A percentile compares a stretch with the other conserved stretches of the same genome.
These are phyloP conservation scores for Fonsecaea monophora DNA, from an alignment of 2,329 filamentous ascomycete genomes.

Conservation along the genomic window DNA sequence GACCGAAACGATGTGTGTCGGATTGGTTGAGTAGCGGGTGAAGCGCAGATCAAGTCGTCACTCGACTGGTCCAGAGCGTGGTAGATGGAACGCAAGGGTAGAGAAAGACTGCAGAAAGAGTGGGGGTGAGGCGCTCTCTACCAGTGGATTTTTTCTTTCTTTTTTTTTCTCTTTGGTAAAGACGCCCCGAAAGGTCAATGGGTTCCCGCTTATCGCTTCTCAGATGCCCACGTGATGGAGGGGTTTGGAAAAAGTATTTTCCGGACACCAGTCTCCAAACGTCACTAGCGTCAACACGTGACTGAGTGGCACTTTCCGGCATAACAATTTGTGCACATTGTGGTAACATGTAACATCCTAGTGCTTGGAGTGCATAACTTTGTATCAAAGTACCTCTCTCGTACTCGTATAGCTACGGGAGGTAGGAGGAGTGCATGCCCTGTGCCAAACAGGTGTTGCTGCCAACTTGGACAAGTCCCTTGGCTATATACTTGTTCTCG, in stretches of 20 bases:
- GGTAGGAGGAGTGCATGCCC: not conserved
- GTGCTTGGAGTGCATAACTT: not conserved
- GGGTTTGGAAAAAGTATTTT: not conserved
- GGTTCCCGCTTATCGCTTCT: not conserved
- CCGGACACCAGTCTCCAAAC: not conserved
- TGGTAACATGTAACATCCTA: not conserved
- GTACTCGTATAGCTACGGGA: not conserved
- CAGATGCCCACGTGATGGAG: not conserved
- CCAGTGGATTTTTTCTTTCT: not conserved
- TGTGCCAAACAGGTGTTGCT: not conserved
- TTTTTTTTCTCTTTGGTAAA: not conserved
- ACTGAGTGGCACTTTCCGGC: not conserved
- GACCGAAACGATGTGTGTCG: conserved; percentile 18
- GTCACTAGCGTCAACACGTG: not conserved
- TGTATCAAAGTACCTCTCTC: not conserved
- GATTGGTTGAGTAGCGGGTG: not conserved
- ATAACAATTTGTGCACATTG: not conserved
- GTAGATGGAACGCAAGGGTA: not conserved
- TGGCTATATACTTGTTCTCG: not conserved
- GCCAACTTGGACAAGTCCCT: not conserved
- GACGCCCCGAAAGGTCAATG: not conserved
- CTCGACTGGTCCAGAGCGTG: conserved; percentile 1
- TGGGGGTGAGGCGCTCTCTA: not conserved
- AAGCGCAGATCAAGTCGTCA: not conserved
- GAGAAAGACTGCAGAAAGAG: not conserved